These are phyloP conservation scores for Scopulariopsis brevicaulis DNA, from an alignment of 2,329 filamentous ascomycete genomes.

Conservation along the genomic window DNA sequence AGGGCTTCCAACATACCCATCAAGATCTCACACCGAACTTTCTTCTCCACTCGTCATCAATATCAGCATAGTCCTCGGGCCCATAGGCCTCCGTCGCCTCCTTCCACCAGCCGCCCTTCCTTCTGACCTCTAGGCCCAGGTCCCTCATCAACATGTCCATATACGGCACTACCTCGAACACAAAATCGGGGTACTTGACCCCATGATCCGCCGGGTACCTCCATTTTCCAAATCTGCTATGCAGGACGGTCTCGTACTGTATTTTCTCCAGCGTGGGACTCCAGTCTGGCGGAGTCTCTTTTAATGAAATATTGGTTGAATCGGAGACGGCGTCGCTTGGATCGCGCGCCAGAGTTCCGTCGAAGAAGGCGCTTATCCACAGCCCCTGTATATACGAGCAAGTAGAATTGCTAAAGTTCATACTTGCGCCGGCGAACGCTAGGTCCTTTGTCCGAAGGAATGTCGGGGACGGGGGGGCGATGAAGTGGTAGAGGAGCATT, in stretches of 20 bases:
- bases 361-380: slow-evolving; percentile 56
- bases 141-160: slow-evolving; percentile 57
- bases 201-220: slow-evolving; percentile 58
- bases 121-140: slow-evolving; percentile 44
- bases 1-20: too few species aligned
- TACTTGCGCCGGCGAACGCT: slow-evolving; percentile 31
- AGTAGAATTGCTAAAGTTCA: slow-evolving; percentile 28
- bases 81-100: slow-evolving; percentile 47
- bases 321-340: slow-evolving; percentile 11
- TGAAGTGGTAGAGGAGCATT: slow-evolving; percentile 30
- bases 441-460: slow-evolving; percentile 23
- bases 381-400: slow-evolving; percentile 39
- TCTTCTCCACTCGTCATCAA: slow-evolving; percentile 35
- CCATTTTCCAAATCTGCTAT: slow-evolving; percentile 59
- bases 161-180: slow-evolving; percentile 68
- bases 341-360: slow-evolving; percentile 11
- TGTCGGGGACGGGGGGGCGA: slow-evolving; percentile 26
- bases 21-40: background rate
- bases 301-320: background rate
- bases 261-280: slow-evolving; percentile 25
- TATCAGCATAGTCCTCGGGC: slow-evolving; percentile 41
- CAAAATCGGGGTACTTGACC: slow-evolving; percentile 52
- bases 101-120: slow-evolving; percentile 39
- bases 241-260: slow-evolving; percentile 45
- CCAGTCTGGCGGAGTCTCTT: background rate